phyloP scores from a whole-genome alignment of 306 rosid genomes.

The Ammopiptanthus mongolicus region DNA sequence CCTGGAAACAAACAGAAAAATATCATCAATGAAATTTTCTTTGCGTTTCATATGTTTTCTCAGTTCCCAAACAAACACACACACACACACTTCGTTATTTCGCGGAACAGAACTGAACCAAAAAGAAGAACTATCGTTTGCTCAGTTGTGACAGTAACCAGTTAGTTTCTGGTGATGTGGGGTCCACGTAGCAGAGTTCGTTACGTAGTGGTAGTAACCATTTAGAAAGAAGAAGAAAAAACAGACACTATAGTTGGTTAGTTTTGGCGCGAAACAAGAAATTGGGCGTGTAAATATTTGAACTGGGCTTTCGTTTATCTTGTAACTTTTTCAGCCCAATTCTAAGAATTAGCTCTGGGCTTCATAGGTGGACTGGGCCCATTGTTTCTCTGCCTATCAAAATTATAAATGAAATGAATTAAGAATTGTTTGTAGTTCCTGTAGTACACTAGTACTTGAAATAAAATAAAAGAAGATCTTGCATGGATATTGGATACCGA shows the following conservation, averaged over 20 bases:
- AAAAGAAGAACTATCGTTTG: too few relatives aligned
- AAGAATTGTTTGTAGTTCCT: too few relatives aligned
- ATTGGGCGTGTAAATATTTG: neutral
- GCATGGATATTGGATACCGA: too few relatives aligned
- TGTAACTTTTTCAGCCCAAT: neutral
- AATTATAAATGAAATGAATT: neutral
- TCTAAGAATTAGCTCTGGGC: neutral
- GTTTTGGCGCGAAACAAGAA: conserved; percentile 27
- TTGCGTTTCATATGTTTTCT: conserved; percentile 19
- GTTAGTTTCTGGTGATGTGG: neutral
- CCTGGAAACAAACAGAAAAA: neutral
- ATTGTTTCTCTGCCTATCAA: neutral
- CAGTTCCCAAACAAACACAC: conserved; percentile 8
- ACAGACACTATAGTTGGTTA: neutral
- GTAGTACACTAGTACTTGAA: too few relatives aligned
- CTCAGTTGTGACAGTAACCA: neutral
- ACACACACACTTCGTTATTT: conserved; percentile 4
- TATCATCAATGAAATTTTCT: neutral
- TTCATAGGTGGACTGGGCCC: neutral
- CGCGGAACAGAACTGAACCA: neutral
- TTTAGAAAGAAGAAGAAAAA: neutral
- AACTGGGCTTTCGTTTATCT: neutral
- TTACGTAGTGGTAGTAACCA: neutral
- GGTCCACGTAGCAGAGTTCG: conserved; percentile 14
- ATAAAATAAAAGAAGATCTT: too few relatives aligned